phyloP scores from a whole-genome alignment of 192 early-diverging fungal species.

The Endogone sp. region DNA sequence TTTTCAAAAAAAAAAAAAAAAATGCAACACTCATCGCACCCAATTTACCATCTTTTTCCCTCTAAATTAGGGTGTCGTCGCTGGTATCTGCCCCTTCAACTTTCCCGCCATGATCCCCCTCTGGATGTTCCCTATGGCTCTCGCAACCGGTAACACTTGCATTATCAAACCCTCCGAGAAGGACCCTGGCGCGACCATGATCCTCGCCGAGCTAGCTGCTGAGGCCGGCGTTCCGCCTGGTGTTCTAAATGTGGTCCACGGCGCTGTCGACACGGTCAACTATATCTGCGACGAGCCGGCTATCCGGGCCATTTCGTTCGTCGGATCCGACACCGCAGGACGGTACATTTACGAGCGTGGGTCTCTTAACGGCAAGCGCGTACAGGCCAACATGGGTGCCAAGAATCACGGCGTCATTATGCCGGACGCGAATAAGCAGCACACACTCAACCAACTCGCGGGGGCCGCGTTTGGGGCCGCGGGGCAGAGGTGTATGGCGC shows the following conservation, averaged over 20 bases:
- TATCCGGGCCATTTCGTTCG: conserved; percentile 92
- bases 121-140: conserved; percentile 97
- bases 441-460: conserved; percentile 85
- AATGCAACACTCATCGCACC: too few relatives aligned
- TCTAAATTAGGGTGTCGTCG: conserved; percentile 67
- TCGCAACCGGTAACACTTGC: conserved; percentile 89
- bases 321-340: conserved; percentile 86
- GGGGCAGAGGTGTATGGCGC: conserved; percentile 97
- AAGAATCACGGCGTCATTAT: conserved; percentile 98
- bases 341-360: conserved; percentile 87
- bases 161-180: conserved; percentile 93
- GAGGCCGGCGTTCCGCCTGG: conserved; percentile 89
- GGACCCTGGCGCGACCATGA: conserved; percentile 90
- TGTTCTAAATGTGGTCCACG: conserved; percentile 92
- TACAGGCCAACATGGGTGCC: conserved; percentile 94
- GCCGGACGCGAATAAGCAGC: conserved; percentile 93
- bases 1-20: too few relatives aligned
- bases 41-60: conserved; percentile 5
- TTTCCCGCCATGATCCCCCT: conserved; percentile 94
- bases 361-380: conserved; percentile 87
- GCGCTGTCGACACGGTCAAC: conserved; percentile 82
- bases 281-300: conserved; percentile 81
- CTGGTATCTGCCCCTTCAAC: conserved; percentile 95
- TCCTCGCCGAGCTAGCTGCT: conserved; percentile 80
- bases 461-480: conserved; percentile 98